A percentile compares a stretch with the other conserved stretches of the same genome.
These are phyloP conservation scores for Pseudotsuga menziesii DNA, from an alignment of 75 land plant species.

Conservation along the genomic window DNA sequence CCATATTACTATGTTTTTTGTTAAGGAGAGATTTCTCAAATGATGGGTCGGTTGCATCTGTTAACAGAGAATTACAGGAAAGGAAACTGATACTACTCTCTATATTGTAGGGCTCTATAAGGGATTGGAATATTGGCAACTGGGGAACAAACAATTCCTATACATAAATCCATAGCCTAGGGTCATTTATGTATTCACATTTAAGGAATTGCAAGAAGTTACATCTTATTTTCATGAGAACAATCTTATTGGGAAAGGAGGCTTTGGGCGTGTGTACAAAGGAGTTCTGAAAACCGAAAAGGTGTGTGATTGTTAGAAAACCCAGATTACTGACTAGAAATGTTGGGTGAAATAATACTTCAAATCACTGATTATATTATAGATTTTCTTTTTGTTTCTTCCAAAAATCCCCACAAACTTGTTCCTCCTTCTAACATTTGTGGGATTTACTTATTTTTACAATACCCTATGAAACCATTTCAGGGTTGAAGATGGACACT, in stretches of 20 bases:
- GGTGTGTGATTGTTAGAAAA: slow-evolving; percentile 24
- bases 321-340: neutral
- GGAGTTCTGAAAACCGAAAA: slow-evolving; percentile 74
- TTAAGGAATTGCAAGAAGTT: slow-evolving; percentile 86
- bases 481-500: neutral
- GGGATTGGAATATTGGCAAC: slow-evolving; percentile 52
- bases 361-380: neutral
- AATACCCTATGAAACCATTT: neutral
- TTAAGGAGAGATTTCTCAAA: no score
- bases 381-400: neutral
- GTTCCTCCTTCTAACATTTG: neutral
- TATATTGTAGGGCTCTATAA: slow-evolving; percentile 45
- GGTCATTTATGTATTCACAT: slow-evolving; percentile 63
- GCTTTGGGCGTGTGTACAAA: slow-evolving; percentile 85
- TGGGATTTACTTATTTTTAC: neutral
- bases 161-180: slow-evolving; percentile 34
- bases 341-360: neutral
- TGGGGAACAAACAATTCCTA: slow-evolving; percentile 21
- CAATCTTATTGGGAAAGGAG: slow-evolving; percentile 83
- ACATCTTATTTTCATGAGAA: slow-evolving; percentile 63
- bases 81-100: no score
- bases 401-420: neutral
- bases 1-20: no score
- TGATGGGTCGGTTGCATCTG: no score
- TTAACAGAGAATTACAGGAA: no score